phyloP scores from a whole-genome alignment of 1,139 yeast species.

The Geotrichum candidum region DNA sequence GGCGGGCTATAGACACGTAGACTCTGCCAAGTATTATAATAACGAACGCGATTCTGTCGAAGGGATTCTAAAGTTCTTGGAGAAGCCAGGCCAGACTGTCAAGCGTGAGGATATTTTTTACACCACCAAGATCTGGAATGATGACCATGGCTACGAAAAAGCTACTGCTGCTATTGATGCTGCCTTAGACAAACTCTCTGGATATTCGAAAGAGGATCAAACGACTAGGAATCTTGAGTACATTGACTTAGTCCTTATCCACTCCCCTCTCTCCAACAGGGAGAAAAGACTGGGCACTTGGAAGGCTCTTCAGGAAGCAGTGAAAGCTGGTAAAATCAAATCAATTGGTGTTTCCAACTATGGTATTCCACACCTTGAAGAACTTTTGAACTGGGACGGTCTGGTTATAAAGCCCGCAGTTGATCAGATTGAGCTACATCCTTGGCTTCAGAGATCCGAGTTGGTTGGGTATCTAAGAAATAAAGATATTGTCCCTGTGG shows the following conservation, averaged over 20 bases:
- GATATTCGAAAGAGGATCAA: background rate
- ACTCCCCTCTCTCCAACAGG: slow-evolving; percentile 39
- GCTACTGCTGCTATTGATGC: slow-evolving; percentile 39
- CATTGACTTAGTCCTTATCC: slow-evolving; percentile 43
- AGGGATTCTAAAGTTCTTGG: too few relatives aligned
- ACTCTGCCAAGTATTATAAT: slow-evolving; percentile 53
- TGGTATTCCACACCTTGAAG: too few relatives aligned
- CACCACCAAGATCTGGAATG: slow-evolving; percentile 63
- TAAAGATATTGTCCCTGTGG: slow-evolving; percentile 55
- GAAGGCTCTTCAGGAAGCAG: too few relatives aligned
- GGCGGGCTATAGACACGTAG: slow-evolving; percentile 66
- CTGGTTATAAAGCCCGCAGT: too few relatives aligned
- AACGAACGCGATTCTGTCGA: slow-evolving; percentile 42
- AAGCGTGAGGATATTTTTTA: too few relatives aligned
- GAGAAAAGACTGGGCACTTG: background rate
- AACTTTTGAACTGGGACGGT: too few relatives aligned
- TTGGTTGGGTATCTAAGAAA: slow-evolving; percentile 31
- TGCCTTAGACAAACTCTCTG: too few relatives aligned
- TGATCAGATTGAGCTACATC: too few relatives aligned
- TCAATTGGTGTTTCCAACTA: too few relatives aligned
- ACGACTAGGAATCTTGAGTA: slow-evolving; percentile 36
- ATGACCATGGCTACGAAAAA: slow-evolving; percentile 50
- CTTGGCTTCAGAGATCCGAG: too few relatives aligned
- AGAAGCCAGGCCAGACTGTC: too few relatives aligned
- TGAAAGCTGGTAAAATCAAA: too few relatives aligned